Evolutionary conservation across 2,329 filamentous ascomycete genomes (phyloP).

Genomic region (Pseudogymnoascus sp.): DNA sequence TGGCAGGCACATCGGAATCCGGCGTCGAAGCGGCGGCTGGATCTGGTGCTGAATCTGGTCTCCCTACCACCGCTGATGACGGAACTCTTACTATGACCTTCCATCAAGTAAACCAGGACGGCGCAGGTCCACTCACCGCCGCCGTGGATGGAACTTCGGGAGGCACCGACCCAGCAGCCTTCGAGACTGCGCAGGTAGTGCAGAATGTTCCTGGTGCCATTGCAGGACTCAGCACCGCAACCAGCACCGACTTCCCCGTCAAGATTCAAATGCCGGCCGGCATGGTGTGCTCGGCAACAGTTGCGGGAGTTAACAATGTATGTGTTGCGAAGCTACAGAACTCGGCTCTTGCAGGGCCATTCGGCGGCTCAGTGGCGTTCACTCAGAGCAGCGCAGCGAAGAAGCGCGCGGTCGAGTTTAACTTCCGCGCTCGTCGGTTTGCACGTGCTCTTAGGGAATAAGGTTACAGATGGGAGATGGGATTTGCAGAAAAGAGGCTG

Average conservation of each 20-base stretch:
- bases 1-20: constrained; percentile 37
- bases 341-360: constrained; percentile 52
- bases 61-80: constrained; percentile 53
- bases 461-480: too few relatives aligned
- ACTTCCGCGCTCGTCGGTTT: constrained; percentile 29
- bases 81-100: constrained; percentile 56
- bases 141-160: constrained; percentile 55
- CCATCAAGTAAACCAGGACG: constrained; percentile 65
- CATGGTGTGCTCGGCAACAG: constrained; percentile 55
- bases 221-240: constrained; percentile 48
- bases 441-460: constrained; percentile 19
- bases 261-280: constrained; percentile 57
- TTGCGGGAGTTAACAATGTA: constrained; percentile 51
- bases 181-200: constrained; percentile 49
- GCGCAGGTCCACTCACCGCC: constrained; percentile 55
- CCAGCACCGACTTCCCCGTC: constrained; percentile 56
- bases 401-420: constrained; percentile 54
- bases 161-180: constrained; percentile 51
- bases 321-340: constrained; percentile 60
- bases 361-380: constrained; percentile 59
- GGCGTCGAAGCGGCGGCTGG: constrained; percentile 46
- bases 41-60: constrained; percentile 41
- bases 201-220: constrained; percentile 54
- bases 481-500: background rate
- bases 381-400: constrained; percentile 49